Conservation (phyloP, 2,329 filamentous ascomycete genomes). For the Ophiostoma montium region DNA sequence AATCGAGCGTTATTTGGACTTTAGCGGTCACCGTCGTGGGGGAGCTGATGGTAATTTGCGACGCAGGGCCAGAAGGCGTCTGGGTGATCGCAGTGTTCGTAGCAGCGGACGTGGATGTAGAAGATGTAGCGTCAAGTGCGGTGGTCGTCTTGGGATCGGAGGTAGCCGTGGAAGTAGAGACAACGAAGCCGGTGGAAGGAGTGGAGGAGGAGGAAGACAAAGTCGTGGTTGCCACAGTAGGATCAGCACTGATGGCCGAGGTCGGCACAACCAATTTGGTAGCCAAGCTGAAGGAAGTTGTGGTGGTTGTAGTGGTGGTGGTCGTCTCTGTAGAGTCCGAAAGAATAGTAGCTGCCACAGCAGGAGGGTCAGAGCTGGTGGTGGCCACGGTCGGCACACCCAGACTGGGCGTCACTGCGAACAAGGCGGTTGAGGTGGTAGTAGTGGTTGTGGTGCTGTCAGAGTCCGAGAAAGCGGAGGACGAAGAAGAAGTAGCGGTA, state of each 20-base stretch:
- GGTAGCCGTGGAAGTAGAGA: neutral
- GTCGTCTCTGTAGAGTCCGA: too few relatives aligned
- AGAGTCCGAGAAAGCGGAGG: neutral
- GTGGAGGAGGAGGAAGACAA: neutral
- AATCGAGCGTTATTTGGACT: conserved; percentile 9
- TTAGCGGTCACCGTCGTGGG: neutral
- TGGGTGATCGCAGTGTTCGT: too few relatives aligned
- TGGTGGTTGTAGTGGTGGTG: too few relatives aligned
- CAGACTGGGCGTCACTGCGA: too few relatives aligned
- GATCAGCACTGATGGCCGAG: too few relatives aligned
- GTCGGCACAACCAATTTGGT: too few relatives aligned
- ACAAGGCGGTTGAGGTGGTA: too few relatives aligned
- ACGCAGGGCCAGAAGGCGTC: neutral
- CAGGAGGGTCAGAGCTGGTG: too few relatives aligned
- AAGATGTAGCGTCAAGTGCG: neutral
- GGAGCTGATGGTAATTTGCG: neutral
- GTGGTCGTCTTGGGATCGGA: neutral
- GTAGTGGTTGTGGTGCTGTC: too few relatives aligned
- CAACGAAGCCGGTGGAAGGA: neutral
- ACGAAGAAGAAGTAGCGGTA: neutral
- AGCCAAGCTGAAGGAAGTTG: too few relatives aligned
- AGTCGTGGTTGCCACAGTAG: neutral
- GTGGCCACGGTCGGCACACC: too few relatives aligned
- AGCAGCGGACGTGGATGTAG: neutral
- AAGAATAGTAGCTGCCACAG: too few relatives aligned